Evolutionary conservation across 805 yeast species (phyloP).

Genomic region (Priceomyces haplophilus): DNA sequence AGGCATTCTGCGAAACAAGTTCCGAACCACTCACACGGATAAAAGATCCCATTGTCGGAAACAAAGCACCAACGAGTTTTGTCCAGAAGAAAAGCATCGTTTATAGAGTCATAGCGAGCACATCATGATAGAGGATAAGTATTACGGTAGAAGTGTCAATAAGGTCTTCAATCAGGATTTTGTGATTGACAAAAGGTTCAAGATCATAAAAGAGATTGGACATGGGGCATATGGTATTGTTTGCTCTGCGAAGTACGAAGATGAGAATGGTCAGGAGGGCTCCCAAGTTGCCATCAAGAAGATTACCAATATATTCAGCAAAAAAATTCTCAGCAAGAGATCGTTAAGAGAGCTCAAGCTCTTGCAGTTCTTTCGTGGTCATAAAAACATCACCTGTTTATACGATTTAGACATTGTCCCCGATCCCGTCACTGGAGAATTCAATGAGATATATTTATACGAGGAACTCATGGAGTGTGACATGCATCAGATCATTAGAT

Average conservation of each 20-base stretch:
- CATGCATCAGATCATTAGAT: slow-evolving; percentile 93
- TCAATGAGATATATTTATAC: slow-evolving; percentile 88
- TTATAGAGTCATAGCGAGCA: background rate
- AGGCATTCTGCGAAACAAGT: too few species aligned
- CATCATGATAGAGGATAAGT: slow-evolving; percentile 9
- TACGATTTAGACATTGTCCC: slow-evolving; percentile 93
- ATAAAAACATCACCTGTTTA: slow-evolving; percentile 90
- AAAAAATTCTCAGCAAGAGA: slow-evolving; percentile 86
- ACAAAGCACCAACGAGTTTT: too few species aligned
- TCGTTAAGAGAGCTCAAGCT: slow-evolving; percentile 89
- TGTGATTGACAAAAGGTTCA: slow-evolving; percentile 83
- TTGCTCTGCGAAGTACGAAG: slow-evolving; percentile 87
- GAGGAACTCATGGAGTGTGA: slow-evolving; percentile 99
- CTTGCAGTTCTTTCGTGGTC: slow-evolving; percentile 90
- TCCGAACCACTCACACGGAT: too few species aligned
- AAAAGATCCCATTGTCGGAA: too few species aligned
- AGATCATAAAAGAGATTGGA: slow-evolving; percentile 88
- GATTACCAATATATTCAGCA: slow-evolving; percentile 89
- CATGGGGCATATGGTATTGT: slow-evolving; percentile 98
- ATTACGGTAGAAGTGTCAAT: slow-evolving; percentile 35
- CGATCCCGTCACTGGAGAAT: slow-evolving; percentile 53
- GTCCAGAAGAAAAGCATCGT: too few species aligned
- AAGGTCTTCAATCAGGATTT: slow-evolving; percentile 76
- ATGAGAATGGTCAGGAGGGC: slow-evolving; percentile 44
- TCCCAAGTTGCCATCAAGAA: slow-evolving; percentile 85